Evolutionary conservation across 2,329 filamentous ascomycete species (phyloP), one percentile per base, ranked within the genome.

Genomic region (Colletotrichum lini): DNA sequence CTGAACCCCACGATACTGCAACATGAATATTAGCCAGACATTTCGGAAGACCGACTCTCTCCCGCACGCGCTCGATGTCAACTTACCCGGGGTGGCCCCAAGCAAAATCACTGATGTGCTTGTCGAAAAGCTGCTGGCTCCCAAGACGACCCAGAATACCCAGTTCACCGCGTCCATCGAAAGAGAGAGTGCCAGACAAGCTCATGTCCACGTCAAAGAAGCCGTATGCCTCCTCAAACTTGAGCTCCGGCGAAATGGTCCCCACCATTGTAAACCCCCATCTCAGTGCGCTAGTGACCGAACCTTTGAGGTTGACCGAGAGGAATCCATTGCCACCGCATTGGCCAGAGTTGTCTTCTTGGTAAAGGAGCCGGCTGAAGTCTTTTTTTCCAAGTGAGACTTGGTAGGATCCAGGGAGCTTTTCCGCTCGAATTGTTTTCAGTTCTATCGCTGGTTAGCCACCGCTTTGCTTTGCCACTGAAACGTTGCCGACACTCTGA

Each of bases 191-290:
- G 23, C 42, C 58, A 42, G 58, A 49, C 58, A 60, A 49, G 18
- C 47, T 35, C 58, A 60, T 23, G 58, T 60, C 58, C 42, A 44
- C 47, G 58, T 60, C 58, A 26, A 60, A 60, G 58, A 49, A 60
- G 15, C 58, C 58, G 23, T 26, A 60, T 1, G 58, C 58, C 42
- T 60, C 58, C 58, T 60, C 58, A 3, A 60, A 12, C n/a, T 60
- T 42, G 23, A 23, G 23, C 15, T 26, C 47, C 15, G 16, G 44
- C 45, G 12, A 26, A 44, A 60, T 60, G n/a, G 44, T 60, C 16
- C 58, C 58, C 4, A 60, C 58, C 1, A 60, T 42, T 15, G 58
- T 60, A 26, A 60, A 60, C 1, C 58, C 44, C 21, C 58, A 60
- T 60, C 44, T 47, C 26, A 23, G 23, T 23, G 23, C 23, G 23